phyloP scores from a whole-genome alignment of 768 basidiomycete genomes.

The Exsudoporus frostii region DNA sequence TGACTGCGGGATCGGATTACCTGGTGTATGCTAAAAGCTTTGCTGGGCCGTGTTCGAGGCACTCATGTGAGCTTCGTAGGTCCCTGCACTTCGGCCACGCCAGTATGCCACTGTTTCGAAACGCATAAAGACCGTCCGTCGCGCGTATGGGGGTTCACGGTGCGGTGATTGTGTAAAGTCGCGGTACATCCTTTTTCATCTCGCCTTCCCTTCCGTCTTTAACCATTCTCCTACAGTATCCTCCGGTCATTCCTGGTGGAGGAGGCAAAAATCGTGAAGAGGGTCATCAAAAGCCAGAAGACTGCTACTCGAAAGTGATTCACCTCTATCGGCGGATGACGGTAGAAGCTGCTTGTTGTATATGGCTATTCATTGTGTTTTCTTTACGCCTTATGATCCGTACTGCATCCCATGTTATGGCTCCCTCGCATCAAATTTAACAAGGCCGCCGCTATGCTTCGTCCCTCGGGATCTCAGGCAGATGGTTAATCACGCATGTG shows the following conservation, averaged over 20 bases:
- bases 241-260: constrained; percentile 98
- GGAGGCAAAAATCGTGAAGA: constrained; percentile 99
- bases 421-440: constrained; percentile 8
- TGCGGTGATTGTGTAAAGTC: constrained; percentile 96
- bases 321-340: background rate
- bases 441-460: constrained; percentile 7
- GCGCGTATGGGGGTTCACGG: constrained; percentile 97
- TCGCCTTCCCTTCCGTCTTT: background rate
- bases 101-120: constrained; percentile 96
- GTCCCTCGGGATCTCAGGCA: background rate
- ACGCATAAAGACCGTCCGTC: constrained; percentile 92
- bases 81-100: constrained; percentile 94
- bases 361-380: constrained; percentile 13
- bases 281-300: constrained; percentile 89
- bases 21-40: constrained; percentile 70
- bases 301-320: constrained; percentile 25
- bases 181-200: constrained; percentile 54
- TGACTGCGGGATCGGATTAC: constrained; percentile 92
- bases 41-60: background rate
- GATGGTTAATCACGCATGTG: no score
- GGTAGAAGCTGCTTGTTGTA: constrained; percentile 2
- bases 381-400: constrained; percentile 9
- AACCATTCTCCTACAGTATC: constrained; percentile 53
- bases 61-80: constrained; percentile 40
- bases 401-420: constrained; percentile 24